Conservation (phyloP, 2,329 filamentous ascomycete species). For the Fusarium mangiferae region DNA sequence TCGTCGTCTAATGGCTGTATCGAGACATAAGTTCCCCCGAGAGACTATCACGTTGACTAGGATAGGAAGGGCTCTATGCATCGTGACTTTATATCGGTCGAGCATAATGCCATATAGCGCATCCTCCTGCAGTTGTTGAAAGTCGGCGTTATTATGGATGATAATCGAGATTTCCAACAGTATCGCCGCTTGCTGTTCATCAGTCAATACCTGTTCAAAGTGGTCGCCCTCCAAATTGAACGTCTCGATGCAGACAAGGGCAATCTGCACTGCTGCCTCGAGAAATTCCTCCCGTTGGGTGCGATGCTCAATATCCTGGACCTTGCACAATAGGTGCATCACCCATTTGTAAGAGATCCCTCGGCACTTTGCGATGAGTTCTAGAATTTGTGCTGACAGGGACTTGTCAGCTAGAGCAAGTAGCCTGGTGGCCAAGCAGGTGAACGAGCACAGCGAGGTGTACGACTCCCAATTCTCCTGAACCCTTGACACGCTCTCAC, state of each 20-base stretch:
- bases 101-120: neutral
- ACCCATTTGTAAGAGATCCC: constrained; percentile 22
- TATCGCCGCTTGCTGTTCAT: constrained; percentile 18
- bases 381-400: neutral
- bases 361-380: constrained; percentile 10
- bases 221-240: constrained; percentile 19
- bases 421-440: constrained; percentile 27
- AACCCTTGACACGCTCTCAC: constrained; percentile 1
- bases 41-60: no score
- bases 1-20: constrained; percentile 25
- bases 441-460: constrained; percentile 27
- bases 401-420: constrained; percentile 6
- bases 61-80: constrained; percentile 3
- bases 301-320: neutral
- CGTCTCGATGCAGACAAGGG: constrained; percentile 23
- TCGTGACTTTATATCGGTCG: constrained; percentile 12
- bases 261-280: neutral
- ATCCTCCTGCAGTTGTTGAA: neutral
- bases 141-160: constrained; percentile 4
- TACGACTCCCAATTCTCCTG: constrained; percentile 41
- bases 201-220: neutral
- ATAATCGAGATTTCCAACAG: constrained; percentile 22
- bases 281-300: constrained; percentile 16
- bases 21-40: constrained; percentile 10
- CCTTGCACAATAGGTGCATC: neutral